Conservation (phyloP, 2,329 filamentous ascomycete species). For the Penicillium brevicompactum region DNA sequence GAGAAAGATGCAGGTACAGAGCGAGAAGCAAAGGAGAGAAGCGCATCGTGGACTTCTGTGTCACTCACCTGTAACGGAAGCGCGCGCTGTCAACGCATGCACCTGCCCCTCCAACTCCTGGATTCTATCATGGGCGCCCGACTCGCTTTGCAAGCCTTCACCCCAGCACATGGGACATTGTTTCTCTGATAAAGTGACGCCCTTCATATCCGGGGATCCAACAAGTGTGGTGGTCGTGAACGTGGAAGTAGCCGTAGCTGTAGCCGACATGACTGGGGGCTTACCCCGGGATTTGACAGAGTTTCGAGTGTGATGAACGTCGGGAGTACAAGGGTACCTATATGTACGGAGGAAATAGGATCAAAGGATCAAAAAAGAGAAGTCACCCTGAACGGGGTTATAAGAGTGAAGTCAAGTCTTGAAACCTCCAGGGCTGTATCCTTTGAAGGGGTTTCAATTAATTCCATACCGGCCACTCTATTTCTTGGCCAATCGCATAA, state of each 20-base stretch:
- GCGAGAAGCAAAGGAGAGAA: too few relatives aligned
- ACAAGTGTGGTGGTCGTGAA: constrained; percentile 35
- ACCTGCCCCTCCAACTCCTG: constrained; percentile 60
- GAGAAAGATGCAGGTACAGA: neutral
- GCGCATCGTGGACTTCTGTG: neutral
- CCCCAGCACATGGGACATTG: constrained; percentile 45
- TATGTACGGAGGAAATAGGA: too few relatives aligned
- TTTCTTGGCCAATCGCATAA: constrained; percentile 8
- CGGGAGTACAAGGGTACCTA: neutral
- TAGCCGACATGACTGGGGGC: constrained; percentile 29
- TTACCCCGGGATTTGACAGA: constrained; percentile 16
- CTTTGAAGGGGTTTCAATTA: constrained; percentile 9
- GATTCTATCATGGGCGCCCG: constrained; percentile 45
- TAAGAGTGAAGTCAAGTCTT: neutral
- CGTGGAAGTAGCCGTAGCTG: constrained; percentile 23
- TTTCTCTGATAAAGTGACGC: constrained; percentile 24
- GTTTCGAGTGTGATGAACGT: neutral
- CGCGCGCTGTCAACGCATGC: constrained; percentile 54
- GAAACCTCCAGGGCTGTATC: neutral
- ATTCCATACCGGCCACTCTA: constrained; percentile 14
- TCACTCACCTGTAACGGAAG: constrained; percentile 55
- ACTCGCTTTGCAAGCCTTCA: constrained; percentile 28
- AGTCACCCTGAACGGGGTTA: neutral
- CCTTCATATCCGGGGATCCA: constrained; percentile 33
- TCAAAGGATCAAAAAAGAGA: neutral